Evolutionary conservation across 169 alveolate species (phyloP), one percentile per base, ranked within the genome.

Genomic region (Plasmodium cynomolgi): DNA sequence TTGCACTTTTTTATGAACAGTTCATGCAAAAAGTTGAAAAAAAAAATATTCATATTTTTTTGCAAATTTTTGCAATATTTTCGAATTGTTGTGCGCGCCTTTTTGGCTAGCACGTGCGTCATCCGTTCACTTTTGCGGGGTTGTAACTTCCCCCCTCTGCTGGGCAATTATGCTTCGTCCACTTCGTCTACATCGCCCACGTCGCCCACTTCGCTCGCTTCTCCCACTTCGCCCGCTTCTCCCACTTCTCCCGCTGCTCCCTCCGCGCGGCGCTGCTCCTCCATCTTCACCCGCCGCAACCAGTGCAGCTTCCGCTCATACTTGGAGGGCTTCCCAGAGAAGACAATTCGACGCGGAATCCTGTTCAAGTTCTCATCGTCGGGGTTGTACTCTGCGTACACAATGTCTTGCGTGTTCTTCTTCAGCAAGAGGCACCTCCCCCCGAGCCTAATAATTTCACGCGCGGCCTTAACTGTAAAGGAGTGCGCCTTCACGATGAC

Each of bases 401-500:
- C 97, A 7, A 96, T 96, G 84, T 96, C 97, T 1, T 90, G 96
- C 4, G 97, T 96, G 37, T 83, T 86, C 29, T 96, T 96, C 37
- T 96, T 93, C 86, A 96, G 86, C 83, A 96, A 75, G 79, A 96
- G 37, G 88, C 97, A 96, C 73, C 90, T 47, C 13, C 97, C 97
- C 0, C 97, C 97, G 37, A 74, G 82, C 47, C 83, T 95, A 92
- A 94, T 94, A 54, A 96, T 96, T 82, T 93, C 97, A 81, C 92
- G 75, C 23, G 97, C 97, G 20, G 97, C 97, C 3, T 96, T 92
- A 29, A 77, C 93, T 8, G 97, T 95, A 91, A 85, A 96, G 23
- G 97, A 95, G 54, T 96, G 97, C 13, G 97, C 97, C 96, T 95
- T 88, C 15, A 85, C 91, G n/a, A 80, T n/a, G n/a, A 88, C 91